Base-by-base conservation (phyloP, 1,139 yeast species). In the Yamadazyma sp. region DNA sequence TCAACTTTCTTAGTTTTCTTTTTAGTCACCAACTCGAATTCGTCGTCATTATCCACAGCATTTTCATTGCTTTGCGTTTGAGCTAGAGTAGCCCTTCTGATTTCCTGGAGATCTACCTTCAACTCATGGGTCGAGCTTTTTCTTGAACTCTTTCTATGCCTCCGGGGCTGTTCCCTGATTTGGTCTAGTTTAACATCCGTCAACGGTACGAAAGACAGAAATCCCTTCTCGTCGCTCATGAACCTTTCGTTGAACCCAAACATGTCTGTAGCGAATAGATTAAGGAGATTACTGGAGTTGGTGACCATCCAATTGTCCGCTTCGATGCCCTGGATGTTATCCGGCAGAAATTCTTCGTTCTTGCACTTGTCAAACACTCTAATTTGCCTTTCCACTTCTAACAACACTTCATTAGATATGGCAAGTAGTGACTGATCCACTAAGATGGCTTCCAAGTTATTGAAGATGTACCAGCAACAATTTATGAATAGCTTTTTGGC, bases 401-500 rank as follows among this genome's bases (percentile, higher is more conserved):
- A 23, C 33, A 69, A 35, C 10, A 64, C 31, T 0, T 61, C 64
- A 6, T 48, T 42, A 2, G 68, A 61, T 13, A 70, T 47, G 6
- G 59, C 64, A 15, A 49, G 44, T 38, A 69, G 56, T 2, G 55
- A 34, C 2, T 59, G 51, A 47, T 84, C 86, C 42, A 80, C 75
- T 33, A 88, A 62, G 17, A 86, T 56, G 4, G 78, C 57, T 29
- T 82, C 89, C 44, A 86, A 59, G 52, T 88, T 87, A 47, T 77
- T 73, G 48, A 76, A 80, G 12, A 87, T 69, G 47, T 76, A 86
- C 80, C 87, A 81, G 29, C 83, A 64, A 52, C 95, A 79, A 38
- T 76, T 73, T 37, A 71, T 66, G 43, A 79, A 70, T 23, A 89
- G 56, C 48, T 81, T 78, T 7, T 61, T 55, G 2, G 88, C 86